Base-by-base conservation (phyloP, 2,329 filamentous ascomycete species). In the Dothistroma pini region DNA sequence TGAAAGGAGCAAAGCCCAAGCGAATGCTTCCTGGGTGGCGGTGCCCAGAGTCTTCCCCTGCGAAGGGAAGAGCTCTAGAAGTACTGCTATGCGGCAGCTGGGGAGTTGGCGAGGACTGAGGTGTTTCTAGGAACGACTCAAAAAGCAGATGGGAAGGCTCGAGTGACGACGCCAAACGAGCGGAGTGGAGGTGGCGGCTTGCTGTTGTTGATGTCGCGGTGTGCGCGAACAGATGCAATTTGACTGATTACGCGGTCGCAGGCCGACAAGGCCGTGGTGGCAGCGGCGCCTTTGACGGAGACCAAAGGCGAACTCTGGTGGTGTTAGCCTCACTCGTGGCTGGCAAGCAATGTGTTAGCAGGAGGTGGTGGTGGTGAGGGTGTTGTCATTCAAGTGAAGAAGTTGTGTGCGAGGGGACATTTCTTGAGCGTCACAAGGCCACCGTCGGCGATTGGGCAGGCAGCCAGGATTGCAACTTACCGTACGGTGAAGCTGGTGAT, bases 41-140 rank as follows among this genome's bases (percentile, higher is more conserved):
- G 91, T 90, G 91, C 89, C 91, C 91, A 90, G 92, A 96, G 91
- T 95, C 95, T 96, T 93, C 95, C 95, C 93, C 93, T 80, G 82
- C 83, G 83, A 95, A 93, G 96, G 93, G 93, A 97, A 97, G 93
- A 96, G 93, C 89, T 90, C 88, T 85, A 86, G 86, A 88, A 88
- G 86, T 86, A 88, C 89, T 96, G 90, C 91, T 97, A 99, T 99
- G 93, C 95, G 95, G 95, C 95, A 97, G 93, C 91, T 96, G 89
- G 85, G 82, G 80, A 78, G 80, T 80, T 80, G 84, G 79, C 77
- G 84, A 80, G 76, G 80, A 84, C 78, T 83, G 84, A 69, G 75
- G 76, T 68, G 69, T 70, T 72, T 74, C 75, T 72, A 74, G 71
- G 69, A 76, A 74, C 69, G 72, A 71, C 65, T 70, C 72, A 66